A percentile compares a stretch with the other conserved stretches of the same genome.
Evolutionary conservation across 169 alveolate species (phyloP).

Genomic region (Perkinsus chesapeaki): DNA sequence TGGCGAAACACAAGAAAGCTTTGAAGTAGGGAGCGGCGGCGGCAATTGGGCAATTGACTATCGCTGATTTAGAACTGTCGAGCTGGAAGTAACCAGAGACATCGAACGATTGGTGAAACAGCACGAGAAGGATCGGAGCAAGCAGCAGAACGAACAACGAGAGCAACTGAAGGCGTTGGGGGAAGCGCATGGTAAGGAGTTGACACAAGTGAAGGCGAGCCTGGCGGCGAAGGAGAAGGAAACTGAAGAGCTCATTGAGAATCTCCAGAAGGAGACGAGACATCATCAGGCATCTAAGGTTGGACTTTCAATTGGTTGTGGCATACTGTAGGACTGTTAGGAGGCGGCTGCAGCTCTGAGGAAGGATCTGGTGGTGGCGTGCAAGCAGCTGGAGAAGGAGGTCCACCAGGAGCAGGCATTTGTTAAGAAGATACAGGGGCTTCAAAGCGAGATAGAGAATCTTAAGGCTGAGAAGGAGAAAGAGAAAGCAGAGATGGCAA

Average conservation of each 20-base stretch:
- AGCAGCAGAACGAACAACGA: neutral
- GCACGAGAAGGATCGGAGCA: neutral
- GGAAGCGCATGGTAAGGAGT: neutral
- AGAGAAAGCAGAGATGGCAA: neutral
- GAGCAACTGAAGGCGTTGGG: neutral
- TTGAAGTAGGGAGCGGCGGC: neutral
- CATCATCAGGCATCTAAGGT: neutral
- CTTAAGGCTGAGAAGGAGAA: neutral
- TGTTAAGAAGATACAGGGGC: neutral
- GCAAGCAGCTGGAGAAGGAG: neutral
- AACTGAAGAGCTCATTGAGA: neutral
- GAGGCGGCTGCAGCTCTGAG: neutral
- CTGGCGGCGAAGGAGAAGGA: neutral
- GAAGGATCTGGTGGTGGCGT: neutral
- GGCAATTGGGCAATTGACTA: neutral
- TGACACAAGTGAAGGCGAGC: neutral
- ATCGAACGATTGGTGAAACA: neutral
- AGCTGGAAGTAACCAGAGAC: neutral
- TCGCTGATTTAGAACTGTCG: neutral
- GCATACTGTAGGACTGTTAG: neutral
- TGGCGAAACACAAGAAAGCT: neutral
- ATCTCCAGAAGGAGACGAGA: neutral
- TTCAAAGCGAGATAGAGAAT: neutral
- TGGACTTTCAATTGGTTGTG: neutral
- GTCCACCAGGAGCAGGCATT: neutral